phyloP scores from a whole-genome alignment of 176 grass and related monocot species.

The Poa annua region DNA sequence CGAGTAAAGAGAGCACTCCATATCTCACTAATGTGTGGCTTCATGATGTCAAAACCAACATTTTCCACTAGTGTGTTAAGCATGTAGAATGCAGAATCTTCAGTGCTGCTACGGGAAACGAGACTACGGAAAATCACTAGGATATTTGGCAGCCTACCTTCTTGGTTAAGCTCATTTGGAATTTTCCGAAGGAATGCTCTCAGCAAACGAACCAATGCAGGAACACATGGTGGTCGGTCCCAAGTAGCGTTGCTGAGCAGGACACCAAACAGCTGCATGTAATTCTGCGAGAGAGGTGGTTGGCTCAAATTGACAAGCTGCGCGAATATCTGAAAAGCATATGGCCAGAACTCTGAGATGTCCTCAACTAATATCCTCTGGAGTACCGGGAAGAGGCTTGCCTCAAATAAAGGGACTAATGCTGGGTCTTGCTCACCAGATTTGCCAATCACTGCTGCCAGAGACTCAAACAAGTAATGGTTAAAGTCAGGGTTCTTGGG shows the following conservation, averaged over 20 bases:
- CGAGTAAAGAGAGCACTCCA: slow-evolving; percentile 76
- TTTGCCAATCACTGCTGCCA: slow-evolving; percentile 77
- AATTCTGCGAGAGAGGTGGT: slow-evolving; percentile 81
- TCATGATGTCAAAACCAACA: slow-evolving; percentile 75
- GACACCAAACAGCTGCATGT: slow-evolving; percentile 90
- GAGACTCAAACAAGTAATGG: slow-evolving; percentile 93
- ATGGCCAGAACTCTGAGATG: slow-evolving; percentile 96
- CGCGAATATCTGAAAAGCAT: slow-evolving; percentile 94
- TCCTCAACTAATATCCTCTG: slow-evolving; percentile 94
- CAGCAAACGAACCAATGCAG: slow-evolving; percentile 87
- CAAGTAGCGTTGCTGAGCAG: slow-evolving; percentile 80
- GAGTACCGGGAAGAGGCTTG: slow-evolving; percentile 76
- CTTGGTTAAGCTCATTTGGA: slow-evolving; percentile 92
- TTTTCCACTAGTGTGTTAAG: slow-evolving; percentile 94
- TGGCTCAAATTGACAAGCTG: slow-evolving; percentile 79
- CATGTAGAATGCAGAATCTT: slow-evolving; percentile 93
- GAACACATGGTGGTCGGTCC: slow-evolving; percentile 79
- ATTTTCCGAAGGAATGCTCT: slow-evolving; percentile 87
- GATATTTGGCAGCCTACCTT: slow-evolving; percentile 76
- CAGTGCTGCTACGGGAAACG: slow-evolving; percentile 60
- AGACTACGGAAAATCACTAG: slow-evolving; percentile 67
- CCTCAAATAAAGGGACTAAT: slow-evolving; percentile 72
- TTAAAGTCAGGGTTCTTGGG: slow-evolving; percentile 96
- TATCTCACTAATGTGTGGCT: slow-evolving; percentile 71
- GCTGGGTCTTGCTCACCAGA: slow-evolving; percentile 70